Evolutionary conservation across 768 basidiomycete species (phyloP).

Genomic region (Leccinum uliginosum): DNA sequence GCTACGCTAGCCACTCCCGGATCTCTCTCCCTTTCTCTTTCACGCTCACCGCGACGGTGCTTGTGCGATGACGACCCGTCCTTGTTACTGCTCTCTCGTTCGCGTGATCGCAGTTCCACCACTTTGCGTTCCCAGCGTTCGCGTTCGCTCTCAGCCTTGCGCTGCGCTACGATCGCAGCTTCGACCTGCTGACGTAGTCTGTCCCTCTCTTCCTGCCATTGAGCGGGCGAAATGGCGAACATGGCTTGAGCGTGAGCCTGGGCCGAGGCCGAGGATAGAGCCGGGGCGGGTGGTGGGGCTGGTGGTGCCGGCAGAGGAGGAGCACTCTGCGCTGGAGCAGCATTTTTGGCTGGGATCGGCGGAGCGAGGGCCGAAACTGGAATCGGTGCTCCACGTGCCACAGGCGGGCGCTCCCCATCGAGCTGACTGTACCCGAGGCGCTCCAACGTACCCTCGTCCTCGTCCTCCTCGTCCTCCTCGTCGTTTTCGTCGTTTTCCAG

Average conservation of each 20-base stretch:
- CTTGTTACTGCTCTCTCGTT: slow-evolving; percentile 6
- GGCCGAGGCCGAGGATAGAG: neutral
- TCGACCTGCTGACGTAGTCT: slow-evolving; percentile 11
- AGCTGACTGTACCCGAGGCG: slow-evolving; percentile 21
- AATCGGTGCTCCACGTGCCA: neutral
- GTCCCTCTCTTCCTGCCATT: slow-evolving; percentile 12
- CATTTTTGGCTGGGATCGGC: neutral
- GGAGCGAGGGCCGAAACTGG: neutral
- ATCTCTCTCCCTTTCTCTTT: too few relatives aligned
- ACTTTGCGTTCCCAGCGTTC: slow-evolving; percentile 20
- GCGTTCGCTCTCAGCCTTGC: slow-evolving; percentile 16
- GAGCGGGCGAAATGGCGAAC: neutral
- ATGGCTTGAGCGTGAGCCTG: neutral
- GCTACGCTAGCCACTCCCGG: neutral
- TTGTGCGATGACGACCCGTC: slow-evolving; percentile 12
- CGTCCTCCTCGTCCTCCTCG: neutral
- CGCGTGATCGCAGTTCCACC: slow-evolving; percentile 16
- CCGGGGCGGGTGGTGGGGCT: neutral
- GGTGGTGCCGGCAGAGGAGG: neutral
- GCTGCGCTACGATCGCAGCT: slow-evolving; percentile 8
- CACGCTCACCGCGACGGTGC: slow-evolving; percentile 17
- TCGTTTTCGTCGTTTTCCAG: neutral
- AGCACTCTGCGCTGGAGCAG: neutral
- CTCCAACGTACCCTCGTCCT: slow-evolving; percentile 6
- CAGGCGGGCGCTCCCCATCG: slow-evolving; percentile 1